A percentile compares a stretch with the other conserved stretches of the same genome.
These are phyloP conservation scores for Phytophthora pluvialis DNA, from an alignment of 352 stramenopile genomes.

Conservation along the genomic window DNA sequence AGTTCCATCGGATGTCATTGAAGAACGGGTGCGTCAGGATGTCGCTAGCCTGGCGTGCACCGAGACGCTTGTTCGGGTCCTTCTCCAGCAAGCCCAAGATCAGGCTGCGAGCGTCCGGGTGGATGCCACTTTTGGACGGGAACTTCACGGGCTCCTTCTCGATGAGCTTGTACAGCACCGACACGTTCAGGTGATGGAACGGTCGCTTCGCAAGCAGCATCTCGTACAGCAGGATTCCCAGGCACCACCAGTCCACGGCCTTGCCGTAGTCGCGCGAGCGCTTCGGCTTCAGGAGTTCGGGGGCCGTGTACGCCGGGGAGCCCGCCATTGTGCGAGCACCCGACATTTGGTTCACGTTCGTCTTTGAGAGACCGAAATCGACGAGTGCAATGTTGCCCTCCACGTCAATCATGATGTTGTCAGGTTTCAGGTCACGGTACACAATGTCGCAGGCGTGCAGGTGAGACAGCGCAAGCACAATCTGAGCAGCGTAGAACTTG, in stretches of 20 bases:
- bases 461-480: slow-evolving; percentile 91
- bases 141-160: slow-evolving; percentile 91
- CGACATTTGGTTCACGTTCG: slow-evolving; percentile 87
- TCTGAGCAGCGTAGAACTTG: slow-evolving; percentile 93
- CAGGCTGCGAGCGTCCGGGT: slow-evolving; percentile 71
- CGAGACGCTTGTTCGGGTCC: slow-evolving; percentile 82
- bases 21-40: slow-evolving; percentile 89
- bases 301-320: slow-evolving; percentile 83
- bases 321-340: slow-evolving; percentile 87
- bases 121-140: slow-evolving; percentile 71
- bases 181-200: slow-evolving; percentile 92
- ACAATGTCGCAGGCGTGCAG: slow-evolving; percentile 95
- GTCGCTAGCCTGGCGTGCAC: slow-evolving; percentile 82
- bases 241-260: slow-evolving; percentile 88
- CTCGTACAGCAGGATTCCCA: slow-evolving; percentile 92
- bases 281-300: slow-evolving; percentile 85
- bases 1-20: slow-evolving; percentile 78
- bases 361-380: slow-evolving; percentile 95
- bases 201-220: slow-evolving; percentile 92
- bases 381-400: slow-evolving; percentile 94
- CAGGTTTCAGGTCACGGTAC: slow-evolving; percentile 96
- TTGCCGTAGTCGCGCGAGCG: slow-evolving; percentile 88
- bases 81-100: slow-evolving; percentile 86
- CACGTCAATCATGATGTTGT: slow-evolving; percentile 96
- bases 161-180: slow-evolving; percentile 92